A percentile compares a stretch with the other conserved stretches of the same genome.
These are phyloP conservation scores for Trichoderma sp. DNA, from an alignment of 2,329 filamentous ascomycete genomes.

Conservation along the genomic window DNA sequence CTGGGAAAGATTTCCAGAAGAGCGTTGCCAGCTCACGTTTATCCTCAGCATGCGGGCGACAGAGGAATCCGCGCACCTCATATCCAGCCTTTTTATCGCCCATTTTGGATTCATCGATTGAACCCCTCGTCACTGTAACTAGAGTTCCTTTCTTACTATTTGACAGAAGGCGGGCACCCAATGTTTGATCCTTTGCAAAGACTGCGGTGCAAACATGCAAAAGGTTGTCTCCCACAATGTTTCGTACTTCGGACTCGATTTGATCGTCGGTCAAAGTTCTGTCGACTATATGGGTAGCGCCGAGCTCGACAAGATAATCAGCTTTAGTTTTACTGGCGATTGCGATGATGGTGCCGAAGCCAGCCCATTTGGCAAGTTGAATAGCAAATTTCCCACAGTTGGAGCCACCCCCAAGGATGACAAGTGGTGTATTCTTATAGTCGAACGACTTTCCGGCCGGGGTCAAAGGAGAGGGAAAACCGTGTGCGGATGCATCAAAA, in stretches of 20 bases:
- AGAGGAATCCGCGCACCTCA: not conserved
- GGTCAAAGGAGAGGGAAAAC: not conserved
- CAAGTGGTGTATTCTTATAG: conserved; percentile 3
- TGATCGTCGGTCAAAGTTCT: not conserved
- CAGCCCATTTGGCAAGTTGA: conserved; percentile 6
- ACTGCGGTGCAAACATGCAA: not conserved
- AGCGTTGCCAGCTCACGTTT: not conserved
- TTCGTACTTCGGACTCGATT: not conserved
- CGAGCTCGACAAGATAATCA: not conserved
- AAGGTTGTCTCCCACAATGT: not conserved
- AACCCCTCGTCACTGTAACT: not conserved
- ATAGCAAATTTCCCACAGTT: conserved; percentile 12
- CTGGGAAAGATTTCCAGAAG: conserved; percentile 13
- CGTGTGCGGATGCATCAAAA: not conserved
- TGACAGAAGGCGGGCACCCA: not conserved
- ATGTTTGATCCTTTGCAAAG: not conserved
- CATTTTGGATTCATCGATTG: not conserved
- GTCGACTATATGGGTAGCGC: conserved; percentile 3
- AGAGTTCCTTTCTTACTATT: conserved; percentile 3
- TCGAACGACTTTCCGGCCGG: not conserved
- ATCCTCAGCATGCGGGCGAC: not conserved
- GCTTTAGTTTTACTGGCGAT: not conserved
- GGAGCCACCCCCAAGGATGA: not conserved
- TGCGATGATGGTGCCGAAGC: not conserved
- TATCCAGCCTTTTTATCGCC: not conserved